phyloP scores from a whole-genome alignment of 192 early-diverging fungal species.

The Coemansia sp. region DNA sequence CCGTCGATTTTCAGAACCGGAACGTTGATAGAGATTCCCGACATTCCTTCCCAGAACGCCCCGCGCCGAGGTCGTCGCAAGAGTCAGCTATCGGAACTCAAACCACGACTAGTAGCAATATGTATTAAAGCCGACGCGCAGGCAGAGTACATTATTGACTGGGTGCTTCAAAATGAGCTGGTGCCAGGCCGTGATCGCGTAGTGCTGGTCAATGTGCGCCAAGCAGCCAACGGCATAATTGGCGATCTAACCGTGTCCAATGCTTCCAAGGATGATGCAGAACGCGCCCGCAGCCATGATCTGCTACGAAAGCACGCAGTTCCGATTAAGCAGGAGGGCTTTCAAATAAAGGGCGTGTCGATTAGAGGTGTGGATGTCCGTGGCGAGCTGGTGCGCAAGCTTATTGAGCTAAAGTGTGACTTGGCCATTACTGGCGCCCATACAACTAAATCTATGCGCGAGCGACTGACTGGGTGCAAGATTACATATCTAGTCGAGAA shows the following conservation, averaged over 20 bases:
- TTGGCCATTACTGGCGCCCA: constrained; percentile 29
- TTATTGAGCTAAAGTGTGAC: constrained; percentile 49
- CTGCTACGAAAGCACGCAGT: constrained; percentile 30
- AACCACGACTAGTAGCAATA: constrained; percentile 39
- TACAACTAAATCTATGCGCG: constrained; percentile 27
- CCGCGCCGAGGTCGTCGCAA: constrained; percentile 12
- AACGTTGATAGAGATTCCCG: constrained; percentile 44
- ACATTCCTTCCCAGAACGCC: constrained; percentile 1
- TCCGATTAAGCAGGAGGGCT: constrained; percentile 41
- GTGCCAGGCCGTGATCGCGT: constrained; percentile 35
- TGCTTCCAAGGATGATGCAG: constrained; percentile 25
- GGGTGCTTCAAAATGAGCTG: constrained; percentile 41
- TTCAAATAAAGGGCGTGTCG: constrained; percentile 43
- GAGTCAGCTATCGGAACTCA: constrained; percentile 4
- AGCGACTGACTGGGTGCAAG: constrained; percentile 36
- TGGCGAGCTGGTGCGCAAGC: constrained; percentile 50
- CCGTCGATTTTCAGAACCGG: constrained; percentile 45
- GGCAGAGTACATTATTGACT: constrained; percentile 20
- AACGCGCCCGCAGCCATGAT: constrained; percentile 36
- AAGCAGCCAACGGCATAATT: constrained; percentile 39
- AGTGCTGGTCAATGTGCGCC: constrained; percentile 38
- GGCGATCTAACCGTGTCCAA: constrained; percentile 40
- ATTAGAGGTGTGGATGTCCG: constrained; percentile 48
- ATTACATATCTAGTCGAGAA: constrained; percentile 27
- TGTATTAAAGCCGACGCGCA: constrained; percentile 39